Percentiles rank a stretch among this genome's conserved stretches.
phyloP scores from a whole-genome alignment of 805 yeast genomes.

The Cyberlindnera saturnus region DNA sequence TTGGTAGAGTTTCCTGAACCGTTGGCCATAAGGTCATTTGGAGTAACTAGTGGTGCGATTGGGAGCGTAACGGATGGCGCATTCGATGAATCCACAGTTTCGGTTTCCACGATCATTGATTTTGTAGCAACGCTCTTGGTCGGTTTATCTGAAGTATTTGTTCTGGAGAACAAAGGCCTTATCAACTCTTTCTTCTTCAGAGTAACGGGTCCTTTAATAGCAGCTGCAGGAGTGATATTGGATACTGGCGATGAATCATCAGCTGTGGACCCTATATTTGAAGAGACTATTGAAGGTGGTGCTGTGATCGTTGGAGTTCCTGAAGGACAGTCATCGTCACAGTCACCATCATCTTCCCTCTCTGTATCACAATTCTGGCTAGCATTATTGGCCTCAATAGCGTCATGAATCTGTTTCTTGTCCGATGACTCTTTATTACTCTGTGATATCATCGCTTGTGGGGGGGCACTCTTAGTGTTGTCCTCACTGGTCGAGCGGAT shows the following conservation, averaged over 20 bases:
- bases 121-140: conserved; percentile 16
- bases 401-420: too few relatives aligned
- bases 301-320: conserved; percentile 1
- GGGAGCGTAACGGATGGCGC: conserved; percentile 23
- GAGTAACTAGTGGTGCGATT: conserved; percentile 14
- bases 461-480: neutral
- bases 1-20: conserved; percentile 20
- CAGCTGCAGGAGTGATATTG: conserved; percentile 1
- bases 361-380: neutral
- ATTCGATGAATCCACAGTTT: conserved; percentile 46
- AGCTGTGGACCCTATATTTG: neutral
- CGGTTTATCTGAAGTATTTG: conserved; percentile 20
- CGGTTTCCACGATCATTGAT: conserved; percentile 54
- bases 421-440: too few relatives aligned
- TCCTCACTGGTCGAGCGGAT: neutral
- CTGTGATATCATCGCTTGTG: neutral
- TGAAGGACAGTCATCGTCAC: neutral
- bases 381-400: neutral
- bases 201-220: conserved; percentile 1
- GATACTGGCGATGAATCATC: neutral
- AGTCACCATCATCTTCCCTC: neutral
- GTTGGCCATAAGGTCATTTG: conserved; percentile 15
- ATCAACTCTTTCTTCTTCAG: conserved; percentile 15
- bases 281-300: neutral
- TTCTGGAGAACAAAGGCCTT: conserved; percentile 21